Percentiles rank a stretch among this genome's conserved stretches.
phyloP scores from a whole-genome alignment of 352 stramenopile species.

The Phytophthora lateralis region DNA sequence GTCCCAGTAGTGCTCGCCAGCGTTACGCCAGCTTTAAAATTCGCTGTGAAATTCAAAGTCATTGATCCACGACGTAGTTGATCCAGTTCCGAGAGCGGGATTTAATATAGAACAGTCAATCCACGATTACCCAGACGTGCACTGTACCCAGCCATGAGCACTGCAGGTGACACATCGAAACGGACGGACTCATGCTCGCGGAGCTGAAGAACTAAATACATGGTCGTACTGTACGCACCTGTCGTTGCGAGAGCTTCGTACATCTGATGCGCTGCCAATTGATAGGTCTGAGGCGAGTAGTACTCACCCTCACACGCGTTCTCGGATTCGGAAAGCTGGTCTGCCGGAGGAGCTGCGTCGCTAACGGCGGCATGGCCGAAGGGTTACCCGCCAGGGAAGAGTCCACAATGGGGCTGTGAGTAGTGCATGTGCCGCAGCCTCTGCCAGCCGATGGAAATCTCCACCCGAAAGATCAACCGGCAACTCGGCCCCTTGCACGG shows the following conservation, averaged over 20 bases:
- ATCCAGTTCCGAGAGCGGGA: not conserved
- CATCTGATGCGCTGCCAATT: not conserved
- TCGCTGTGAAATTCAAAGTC: not conserved
- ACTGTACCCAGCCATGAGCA: slow-evolving; percentile 5
- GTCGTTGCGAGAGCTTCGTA: not conserved
- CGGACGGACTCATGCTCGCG: slow-evolving; percentile 3
- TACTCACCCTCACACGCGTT: not conserved
- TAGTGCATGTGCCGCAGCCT: too few species aligned
- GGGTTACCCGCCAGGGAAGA: too few species aligned
- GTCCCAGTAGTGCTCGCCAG: not conserved
- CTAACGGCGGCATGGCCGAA: not conserved
- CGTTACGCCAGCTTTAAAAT: not conserved
- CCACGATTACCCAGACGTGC: not conserved
- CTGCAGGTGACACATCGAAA: not conserved
- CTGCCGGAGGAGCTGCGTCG: not conserved
- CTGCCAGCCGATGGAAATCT: too few species aligned
- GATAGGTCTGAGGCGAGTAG: not conserved
- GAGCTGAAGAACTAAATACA: not conserved
- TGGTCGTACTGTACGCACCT: not conserved
- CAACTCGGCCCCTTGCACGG: too few species aligned
- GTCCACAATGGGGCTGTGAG: not conserved
- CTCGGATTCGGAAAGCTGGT: not conserved
- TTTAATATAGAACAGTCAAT: not conserved
- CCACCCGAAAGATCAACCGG: too few species aligned
- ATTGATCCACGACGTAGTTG: slow-evolving; percentile 4